Evolutionary conservation across 306 rosid genomes (phyloP).

Genomic region (Prunus fruticosa): DNA sequence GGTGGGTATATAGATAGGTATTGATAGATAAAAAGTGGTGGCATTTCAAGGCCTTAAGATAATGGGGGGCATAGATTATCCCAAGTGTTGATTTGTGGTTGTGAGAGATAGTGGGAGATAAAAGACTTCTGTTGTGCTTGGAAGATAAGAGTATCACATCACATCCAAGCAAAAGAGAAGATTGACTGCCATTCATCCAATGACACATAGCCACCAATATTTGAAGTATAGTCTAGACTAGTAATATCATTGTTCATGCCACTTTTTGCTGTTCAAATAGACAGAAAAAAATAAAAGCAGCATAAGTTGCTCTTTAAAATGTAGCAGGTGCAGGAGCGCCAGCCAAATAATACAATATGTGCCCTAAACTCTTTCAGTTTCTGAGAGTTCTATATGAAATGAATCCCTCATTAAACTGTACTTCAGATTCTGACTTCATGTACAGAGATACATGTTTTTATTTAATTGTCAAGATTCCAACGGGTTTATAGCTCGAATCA

Average conservation of each 20-base stretch:
- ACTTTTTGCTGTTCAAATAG: no score
- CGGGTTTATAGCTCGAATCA: no score
- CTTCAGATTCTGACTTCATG: no score
- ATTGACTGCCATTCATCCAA: neutral
- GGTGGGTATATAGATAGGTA: neutral
- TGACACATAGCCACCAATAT: neutral
- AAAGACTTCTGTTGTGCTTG: slow-evolving; percentile 5
- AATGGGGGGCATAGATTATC: slow-evolving; percentile 26
- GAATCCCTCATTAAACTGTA: no score
- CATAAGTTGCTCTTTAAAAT: neutral
- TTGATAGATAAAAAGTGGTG: neutral
- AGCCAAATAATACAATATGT: no score
- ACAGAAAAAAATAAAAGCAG: neutral
- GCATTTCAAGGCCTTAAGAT: neutral
- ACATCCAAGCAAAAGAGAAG: neutral
- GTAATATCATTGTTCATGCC: no score
- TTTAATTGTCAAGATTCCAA: no score
- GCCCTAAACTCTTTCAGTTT: no score
- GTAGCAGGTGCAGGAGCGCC: no score
- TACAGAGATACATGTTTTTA: no score
- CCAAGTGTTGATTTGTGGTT: slow-evolving; percentile 2
- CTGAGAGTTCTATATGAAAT: no score
- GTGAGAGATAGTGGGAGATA: slow-evolving; percentile 12
- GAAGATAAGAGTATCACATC: slow-evolving; percentile 3
- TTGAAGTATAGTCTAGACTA: no score